Evolutionary conservation across 1,284 basidiomycete species (phyloP), one percentile per base, ranked within the genome.

Genomic region (Macrocystidia cucumis): DNA sequence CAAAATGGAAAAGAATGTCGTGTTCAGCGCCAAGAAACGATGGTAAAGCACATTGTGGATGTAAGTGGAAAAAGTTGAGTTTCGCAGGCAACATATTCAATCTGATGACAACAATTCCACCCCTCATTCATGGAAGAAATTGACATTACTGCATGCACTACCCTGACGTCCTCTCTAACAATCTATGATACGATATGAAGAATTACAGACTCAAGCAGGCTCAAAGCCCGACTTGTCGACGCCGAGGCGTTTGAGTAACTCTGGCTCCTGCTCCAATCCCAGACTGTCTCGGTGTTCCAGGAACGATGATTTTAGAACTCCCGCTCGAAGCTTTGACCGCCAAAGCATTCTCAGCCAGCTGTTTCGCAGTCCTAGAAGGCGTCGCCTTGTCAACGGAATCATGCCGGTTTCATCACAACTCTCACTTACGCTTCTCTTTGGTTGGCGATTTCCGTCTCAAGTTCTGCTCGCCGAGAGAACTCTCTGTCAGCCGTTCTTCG

Each of bases 401-500:
- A 20, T 23, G 9, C 18, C 19, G 24, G 3, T 29, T 19, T 18
- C 21, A 33, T 19, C 22, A 21, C n/a, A 27, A n/a, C 11, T 16
- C 26, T 9, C 1, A 74, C 86, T 59, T 55, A 91, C 89, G 79
- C 79, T 63, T 90, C 89, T 36, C 91, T 74, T 50, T 92, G 81
- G 40, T 71, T 72, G 9, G 88, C 88, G 69, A 95, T 92, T 60
- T 91, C 83, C 14, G 74, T 80, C 65, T 98, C 91, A 13, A 96
- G 62, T 57, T 96, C 91, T 0, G 91, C 88, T 50, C 75, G 76
- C 59, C 81, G 87, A 23, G 83, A 90, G 58, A 97, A 92, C 55
- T 97, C 91, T 27, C 83, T 74, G 52, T 91, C 88, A 11, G 85
- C 78, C 46, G 76, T 74, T 9, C 78, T 72, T 32, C 82, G 66